phyloP scores from a whole-genome alignment of 1,139 yeast genomes.

The Casaregolazyma suthepensis region DNA sequence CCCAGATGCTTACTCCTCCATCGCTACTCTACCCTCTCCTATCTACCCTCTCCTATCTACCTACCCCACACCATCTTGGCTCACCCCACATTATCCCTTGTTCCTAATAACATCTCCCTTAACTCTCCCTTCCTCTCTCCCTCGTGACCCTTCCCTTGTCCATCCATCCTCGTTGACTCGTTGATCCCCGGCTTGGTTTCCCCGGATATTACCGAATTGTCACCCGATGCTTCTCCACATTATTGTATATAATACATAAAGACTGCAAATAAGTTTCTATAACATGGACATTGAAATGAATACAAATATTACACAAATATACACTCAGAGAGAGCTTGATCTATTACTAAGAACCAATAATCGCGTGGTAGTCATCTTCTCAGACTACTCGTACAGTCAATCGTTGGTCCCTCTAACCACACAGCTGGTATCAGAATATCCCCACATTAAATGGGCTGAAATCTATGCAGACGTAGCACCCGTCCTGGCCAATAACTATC shows the following conservation, averaged over 20 bases:
- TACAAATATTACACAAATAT: neutral
- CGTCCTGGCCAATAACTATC: neutral
- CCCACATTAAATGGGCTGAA: neutral
- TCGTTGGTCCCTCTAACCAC: neutral
- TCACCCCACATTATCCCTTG: too few relatives aligned
- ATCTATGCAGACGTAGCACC: neutral
- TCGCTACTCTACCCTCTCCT: too few relatives aligned
- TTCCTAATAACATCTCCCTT: too few relatives aligned
- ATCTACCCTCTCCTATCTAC: too few relatives aligned
- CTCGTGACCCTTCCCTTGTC: neutral
- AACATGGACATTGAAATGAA: neutral
- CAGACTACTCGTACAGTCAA: neutral
- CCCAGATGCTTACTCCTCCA: too few relatives aligned
- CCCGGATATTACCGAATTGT: neutral
- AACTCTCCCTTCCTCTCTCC: neutral
- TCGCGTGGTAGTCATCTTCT: neutral
- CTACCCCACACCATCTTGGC: too few relatives aligned
- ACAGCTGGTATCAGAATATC: neutral
- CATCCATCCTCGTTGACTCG: neutral
- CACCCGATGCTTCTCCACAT: neutral
- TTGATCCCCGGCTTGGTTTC: neutral
- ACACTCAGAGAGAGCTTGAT: neutral
- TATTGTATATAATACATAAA: too few relatives aligned
- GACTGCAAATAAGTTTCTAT: neutral
- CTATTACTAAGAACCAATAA: neutral